Percentiles rank a stretch among this genome's conserved stretches.
phyloP scores from a whole-genome alignment of 768 basidiomycete genomes.

The Wakefieldia striispora region DNA sequence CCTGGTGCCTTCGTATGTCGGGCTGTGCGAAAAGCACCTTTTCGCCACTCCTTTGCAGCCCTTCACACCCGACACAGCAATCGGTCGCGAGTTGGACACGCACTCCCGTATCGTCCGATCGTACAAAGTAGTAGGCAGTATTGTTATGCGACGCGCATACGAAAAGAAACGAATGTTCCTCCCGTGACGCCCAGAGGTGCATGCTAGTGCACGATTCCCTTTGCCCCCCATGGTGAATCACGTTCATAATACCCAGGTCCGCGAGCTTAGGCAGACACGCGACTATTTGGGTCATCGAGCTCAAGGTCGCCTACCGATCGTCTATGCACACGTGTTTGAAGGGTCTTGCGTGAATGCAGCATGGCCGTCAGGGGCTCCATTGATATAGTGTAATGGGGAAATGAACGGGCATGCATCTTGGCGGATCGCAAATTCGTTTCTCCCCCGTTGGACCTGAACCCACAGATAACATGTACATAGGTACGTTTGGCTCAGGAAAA shows the following conservation, averaged over 20 bases:
- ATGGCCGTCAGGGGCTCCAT: conserved; percentile 24
- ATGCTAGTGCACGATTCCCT: neutral
- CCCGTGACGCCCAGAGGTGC: neutral
- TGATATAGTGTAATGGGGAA: conserved; percentile 14
- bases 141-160: neutral
- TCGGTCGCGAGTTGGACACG: conserved; percentile 12
- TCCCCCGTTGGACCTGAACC: conserved; percentile 9
- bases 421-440: conserved; percentile 15
- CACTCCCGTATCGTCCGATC: conserved; percentile 1
- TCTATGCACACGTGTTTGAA: conserved; percentile 18
- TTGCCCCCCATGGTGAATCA: conserved; percentile 1
- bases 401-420: conserved; percentile 27
- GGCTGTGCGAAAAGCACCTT: conserved; percentile 17
- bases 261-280: neutral
- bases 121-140: neutral
- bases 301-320: conserved; percentile 8
- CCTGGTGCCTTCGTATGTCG: conserved; percentile 21
- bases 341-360: conserved; percentile 20
- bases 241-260: neutral
- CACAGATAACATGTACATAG: too few relatives aligned
- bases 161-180: neutral
- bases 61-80: conserved; percentile 2
- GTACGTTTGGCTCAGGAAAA: neutral
- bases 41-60: conserved; percentile 4
- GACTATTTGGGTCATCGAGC: neutral